phyloP scores from a whole-genome alignment of 1,284 basidiomycete genomes.

The Uromyces viciae-fabae region DNA sequence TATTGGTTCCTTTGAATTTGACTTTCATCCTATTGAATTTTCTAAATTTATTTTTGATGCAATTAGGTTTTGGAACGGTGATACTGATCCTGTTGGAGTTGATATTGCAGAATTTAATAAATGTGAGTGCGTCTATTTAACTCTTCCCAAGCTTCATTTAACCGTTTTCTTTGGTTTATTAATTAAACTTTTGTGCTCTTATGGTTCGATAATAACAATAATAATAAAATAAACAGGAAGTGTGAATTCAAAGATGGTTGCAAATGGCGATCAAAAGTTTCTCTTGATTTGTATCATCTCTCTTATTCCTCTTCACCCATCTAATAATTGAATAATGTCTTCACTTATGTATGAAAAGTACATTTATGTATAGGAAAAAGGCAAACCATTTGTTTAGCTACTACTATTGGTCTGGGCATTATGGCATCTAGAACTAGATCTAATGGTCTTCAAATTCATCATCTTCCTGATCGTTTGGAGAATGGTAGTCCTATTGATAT shows the following conservation, averaged over 20 bases:
- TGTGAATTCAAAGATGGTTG: constrained; percentile 76
- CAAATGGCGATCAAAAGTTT: constrained; percentile 74
- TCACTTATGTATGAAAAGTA: no score
- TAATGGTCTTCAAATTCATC: not conserved
- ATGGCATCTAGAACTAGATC: not conserved
- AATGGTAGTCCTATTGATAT: constrained; percentile 26
- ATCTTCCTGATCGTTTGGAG: constrained; percentile 6
- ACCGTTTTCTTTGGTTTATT: constrained; percentile 25
- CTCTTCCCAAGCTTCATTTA: not conserved
- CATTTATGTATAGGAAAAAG: no score
- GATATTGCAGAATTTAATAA: constrained; percentile 62
- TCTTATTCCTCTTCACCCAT: not conserved
- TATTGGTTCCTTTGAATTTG: constrained; percentile 67
- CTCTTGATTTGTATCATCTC: constrained; percentile 49
- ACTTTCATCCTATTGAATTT: constrained; percentile 62
- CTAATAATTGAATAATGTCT: no score
- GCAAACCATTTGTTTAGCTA: not conserved
- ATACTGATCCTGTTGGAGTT: constrained; percentile 67
- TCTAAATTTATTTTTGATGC: constrained; percentile 62
- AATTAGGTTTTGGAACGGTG: constrained; percentile 71
- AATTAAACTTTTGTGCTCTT: not conserved
- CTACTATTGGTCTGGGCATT: not conserved
- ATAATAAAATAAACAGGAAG: no score
- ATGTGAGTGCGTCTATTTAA: constrained; percentile 63
- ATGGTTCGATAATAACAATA: no score